Evolutionary conservation across 345 rosid species (phyloP), one percentile per base, ranked within the genome.

Genomic region (Gossypium australe): DNA sequence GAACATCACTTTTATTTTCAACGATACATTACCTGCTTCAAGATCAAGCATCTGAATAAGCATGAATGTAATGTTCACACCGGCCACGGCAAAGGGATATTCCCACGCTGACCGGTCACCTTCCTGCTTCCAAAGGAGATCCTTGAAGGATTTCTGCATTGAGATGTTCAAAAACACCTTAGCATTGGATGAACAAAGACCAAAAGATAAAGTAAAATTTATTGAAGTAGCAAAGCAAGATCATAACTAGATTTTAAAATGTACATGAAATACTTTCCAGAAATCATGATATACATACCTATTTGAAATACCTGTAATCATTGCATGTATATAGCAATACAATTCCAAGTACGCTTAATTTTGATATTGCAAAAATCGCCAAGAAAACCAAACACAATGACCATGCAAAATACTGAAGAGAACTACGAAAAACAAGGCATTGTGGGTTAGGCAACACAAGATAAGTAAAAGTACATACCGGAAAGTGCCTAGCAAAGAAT

Each of bases 21-120:
- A 18, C 18, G 12, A 14, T 20, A 20, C 60, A n/a, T 24, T 11
- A 93, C 99, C 97, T 90, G 97, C 97, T 91, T 95, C 98, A 69
- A 95, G 97, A 85, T 95, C 99, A 68, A 95, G 97, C 98, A 95
- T 93, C 82, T 95, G 99, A 77, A 91, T 88, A 67, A 95, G 98
- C 99, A 95, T 95, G 85, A 95, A 95, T 52, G 99, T 91, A 67
- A 95, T 83, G 80, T 93, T 95, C 78, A 95, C 89, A 64, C 99
- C 98, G 85, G 99, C 99, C 41, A 93, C 97, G 80, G 99, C 97
- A 84, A 95, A 95, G 38, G 99, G 99, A 87, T 95, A 95, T 80
- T 93, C 99, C 99, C 99, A 95, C 38, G 89, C 87, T 13, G 99
- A 93, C 29, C 99, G 83, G 64, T 89, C 93, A 74, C 99, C 99